Conservation (phyloP, 2,329 filamentous ascomycete species). For the Alternaria sp. region DNA sequence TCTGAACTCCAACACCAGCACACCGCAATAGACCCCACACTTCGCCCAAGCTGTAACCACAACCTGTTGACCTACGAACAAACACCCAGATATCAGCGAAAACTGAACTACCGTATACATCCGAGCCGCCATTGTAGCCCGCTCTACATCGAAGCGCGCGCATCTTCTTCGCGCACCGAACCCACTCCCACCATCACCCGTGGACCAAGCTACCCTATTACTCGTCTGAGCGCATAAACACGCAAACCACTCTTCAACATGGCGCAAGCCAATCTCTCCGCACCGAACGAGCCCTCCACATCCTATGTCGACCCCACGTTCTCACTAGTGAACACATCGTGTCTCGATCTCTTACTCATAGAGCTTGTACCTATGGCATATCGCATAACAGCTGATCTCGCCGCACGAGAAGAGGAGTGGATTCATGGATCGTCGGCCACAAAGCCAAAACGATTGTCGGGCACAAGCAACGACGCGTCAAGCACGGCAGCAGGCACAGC, state of each 20-base stretch:
- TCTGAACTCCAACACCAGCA: conserved; percentile 9
- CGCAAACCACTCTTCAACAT: conserved; percentile 10
- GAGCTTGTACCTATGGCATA: conserved; percentile 96
- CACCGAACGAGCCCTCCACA: conserved; percentile 25
- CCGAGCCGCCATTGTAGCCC: not conserved
- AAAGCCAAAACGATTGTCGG: conserved; percentile 28
- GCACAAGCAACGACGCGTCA: conserved; percentile 34
- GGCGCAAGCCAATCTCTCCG: conserved; percentile 22
- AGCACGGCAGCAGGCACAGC: conserved; percentile 36
- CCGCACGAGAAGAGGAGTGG: conserved; percentile 58
- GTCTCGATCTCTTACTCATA: conserved; percentile 93
- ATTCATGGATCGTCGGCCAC: conserved; percentile 20
- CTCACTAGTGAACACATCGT: conserved; percentile 81
- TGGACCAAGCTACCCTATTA: not conserved
- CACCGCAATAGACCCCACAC: conserved; percentile 3
- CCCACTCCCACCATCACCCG: not conserved
- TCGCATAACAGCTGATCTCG: conserved; percentile 79
- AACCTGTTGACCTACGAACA: not conserved
- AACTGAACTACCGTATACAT: not conserved
- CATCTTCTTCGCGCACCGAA: not conserved
- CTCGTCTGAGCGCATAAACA: not conserved
- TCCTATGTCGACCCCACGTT: conserved; percentile 73
- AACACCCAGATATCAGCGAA: not conserved
- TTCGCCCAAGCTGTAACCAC: not conserved
- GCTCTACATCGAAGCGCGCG: not conserved